Percentiles rank a stretch among this genome's conserved stretches.
These are phyloP conservation scores for Penicillium sp. DNA, from an alignment of 2,329 filamentous ascomycete genomes.

Conservation along the genomic window DNA sequence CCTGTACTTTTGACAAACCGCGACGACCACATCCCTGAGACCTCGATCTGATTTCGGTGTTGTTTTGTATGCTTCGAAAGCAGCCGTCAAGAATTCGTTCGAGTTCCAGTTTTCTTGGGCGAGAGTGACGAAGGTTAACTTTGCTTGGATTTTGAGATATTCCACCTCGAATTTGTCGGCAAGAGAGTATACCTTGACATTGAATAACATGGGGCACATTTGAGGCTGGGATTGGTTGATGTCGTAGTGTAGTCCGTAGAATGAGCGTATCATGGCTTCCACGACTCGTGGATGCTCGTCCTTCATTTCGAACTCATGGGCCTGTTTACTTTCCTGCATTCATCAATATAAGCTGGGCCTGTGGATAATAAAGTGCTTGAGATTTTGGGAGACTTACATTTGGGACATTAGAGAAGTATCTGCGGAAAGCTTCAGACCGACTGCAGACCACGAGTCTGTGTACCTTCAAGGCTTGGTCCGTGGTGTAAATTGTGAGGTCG, in stretches of 20 bases:
- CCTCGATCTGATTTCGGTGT: slow-evolving; percentile 1
- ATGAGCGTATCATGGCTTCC: neutral
- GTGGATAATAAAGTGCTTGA: neutral
- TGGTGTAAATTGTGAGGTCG: neutral
- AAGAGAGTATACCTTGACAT: neutral
- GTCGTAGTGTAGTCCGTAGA: neutral
- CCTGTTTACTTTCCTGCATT: neutral
- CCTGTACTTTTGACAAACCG: neutral
- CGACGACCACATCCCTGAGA: slow-evolving; percentile 6
- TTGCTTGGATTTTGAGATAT: neutral
- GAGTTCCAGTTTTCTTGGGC: neutral
- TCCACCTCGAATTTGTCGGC: neutral
- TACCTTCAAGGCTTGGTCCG: neutral
- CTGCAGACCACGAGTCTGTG: neutral
- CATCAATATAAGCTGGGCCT: neutral
- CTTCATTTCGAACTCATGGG: neutral
- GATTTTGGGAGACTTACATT: neutral
- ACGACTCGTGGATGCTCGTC: neutral
- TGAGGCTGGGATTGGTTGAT: neutral
- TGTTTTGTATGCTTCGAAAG: slow-evolving; percentile 1
- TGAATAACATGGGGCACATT: neutral
- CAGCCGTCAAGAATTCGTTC: neutral
- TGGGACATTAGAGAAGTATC: neutral
- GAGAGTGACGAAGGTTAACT: neutral
- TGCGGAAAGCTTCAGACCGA: neutral